Percentiles rank a stretch among this genome's conserved stretches.
phyloP scores from a whole-genome alignment of 202 grass and related monocot species.

The Digitaria exilis region DNA sequence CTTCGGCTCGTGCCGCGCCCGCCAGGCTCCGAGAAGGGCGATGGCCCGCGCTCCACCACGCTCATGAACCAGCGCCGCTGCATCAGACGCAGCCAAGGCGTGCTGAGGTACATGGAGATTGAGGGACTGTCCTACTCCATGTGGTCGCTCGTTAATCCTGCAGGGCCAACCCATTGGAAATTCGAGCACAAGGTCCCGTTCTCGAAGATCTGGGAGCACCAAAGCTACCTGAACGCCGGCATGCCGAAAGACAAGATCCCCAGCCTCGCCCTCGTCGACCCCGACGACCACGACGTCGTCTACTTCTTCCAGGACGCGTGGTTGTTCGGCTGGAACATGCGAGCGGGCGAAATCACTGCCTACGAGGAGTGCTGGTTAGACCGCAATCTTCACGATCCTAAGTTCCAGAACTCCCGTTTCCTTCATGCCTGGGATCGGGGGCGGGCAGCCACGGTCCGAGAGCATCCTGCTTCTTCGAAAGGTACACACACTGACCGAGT shows the following conservation, averaged over 20 bases:
- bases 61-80: not conserved
- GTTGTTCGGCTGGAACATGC: conserved; percentile 1
- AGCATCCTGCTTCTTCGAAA: no score
- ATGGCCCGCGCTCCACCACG: no score
- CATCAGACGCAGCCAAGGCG: conserved; percentile 20
- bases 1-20: conserved; percentile 2
- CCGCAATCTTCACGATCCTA: no score
- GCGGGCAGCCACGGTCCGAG: no score
- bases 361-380: no score
- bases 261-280: conserved; percentile 12
- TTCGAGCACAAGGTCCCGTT: not conserved
- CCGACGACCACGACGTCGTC: conserved; percentile 1
- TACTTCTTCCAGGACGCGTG: not conserved
- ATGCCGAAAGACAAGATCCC: not conserved
- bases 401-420: no score
- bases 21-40: not conserved
- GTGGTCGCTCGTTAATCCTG: conserved; percentile 8
- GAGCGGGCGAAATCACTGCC: no score
- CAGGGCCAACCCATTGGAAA: not conserved
- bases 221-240: not conserved
- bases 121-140: not conserved
- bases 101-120: conserved; percentile 27
- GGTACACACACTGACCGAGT: no score
- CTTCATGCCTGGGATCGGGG: no score
- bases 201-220: not conserved